Percentiles rank a stretch among this genome's conserved stretches.
phyloP scores from a whole-genome alignment of 768 basidiomycete species.

The Pulveroboletus sp. region DNA sequence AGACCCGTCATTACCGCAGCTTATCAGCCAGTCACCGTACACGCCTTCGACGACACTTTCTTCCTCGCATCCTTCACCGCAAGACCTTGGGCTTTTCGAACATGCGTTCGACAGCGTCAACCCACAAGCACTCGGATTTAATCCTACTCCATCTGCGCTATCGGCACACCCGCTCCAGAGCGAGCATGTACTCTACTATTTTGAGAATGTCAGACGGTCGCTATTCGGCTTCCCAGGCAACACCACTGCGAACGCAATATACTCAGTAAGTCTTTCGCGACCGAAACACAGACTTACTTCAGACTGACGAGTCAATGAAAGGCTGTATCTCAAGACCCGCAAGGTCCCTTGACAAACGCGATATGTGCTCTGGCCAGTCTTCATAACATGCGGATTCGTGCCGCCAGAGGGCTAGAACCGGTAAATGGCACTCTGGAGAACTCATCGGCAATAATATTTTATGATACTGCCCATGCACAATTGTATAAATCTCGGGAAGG shows the following conservation, averaged over 20 bases:
- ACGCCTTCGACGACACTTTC: conserved; percentile 32
- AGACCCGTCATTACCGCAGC: conserved; percentile 27
- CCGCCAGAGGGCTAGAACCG: conserved; percentile 58
- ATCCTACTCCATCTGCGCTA: conserved; percentile 21
- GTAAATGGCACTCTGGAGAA: conserved; percentile 50
- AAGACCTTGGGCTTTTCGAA: conserved; percentile 32
- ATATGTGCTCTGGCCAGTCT: conserved; percentile 73
- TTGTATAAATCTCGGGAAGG: conserved; percentile 54
- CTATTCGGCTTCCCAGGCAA: conserved; percentile 66
- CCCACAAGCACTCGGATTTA: conserved; percentile 29
- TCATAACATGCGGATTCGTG: conserved; percentile 59
- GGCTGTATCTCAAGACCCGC: conserved; percentile 60
- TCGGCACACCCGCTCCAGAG: conserved; percentile 45
- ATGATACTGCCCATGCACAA: conserved; percentile 64
- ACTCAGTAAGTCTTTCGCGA: conserved; percentile 47
- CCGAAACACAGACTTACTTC: conserved; percentile 1
- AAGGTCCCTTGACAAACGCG: conserved; percentile 67
- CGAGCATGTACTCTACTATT: conserved; percentile 69
- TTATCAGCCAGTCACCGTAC: conserved; percentile 31
- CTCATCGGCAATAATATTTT: conserved; percentile 59
- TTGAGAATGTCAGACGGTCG: conserved; percentile 62
- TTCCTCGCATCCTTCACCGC: conserved; percentile 34
- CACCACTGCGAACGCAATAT: conserved; percentile 58
- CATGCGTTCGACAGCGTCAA: conserved; percentile 34
- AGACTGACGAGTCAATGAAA: conserved; percentile 16